Base-by-base conservation (phyloP, 2,329 filamentous ascomycete species). In the Neopestalotiopsis sp. region DNA sequence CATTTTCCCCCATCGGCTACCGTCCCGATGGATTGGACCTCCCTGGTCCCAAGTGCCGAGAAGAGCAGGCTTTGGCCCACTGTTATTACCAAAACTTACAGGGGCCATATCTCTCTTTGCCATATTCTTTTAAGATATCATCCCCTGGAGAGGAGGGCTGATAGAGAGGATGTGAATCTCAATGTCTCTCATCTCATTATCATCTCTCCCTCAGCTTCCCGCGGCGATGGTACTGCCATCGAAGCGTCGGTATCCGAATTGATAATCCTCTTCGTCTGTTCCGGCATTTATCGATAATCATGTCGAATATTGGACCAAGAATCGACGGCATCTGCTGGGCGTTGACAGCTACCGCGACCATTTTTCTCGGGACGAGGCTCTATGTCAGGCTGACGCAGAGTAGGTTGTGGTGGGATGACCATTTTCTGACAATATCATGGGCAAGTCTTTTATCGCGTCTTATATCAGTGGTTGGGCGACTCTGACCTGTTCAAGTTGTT, bases 341-440 rank as follows among this genome's bases (percentile, higher is more conserved):
- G 30, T 49, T 70, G 66, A 66, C 66, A 17, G 66, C 20, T 32
- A 14, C 68, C 32, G 40, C 69, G 14, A 53, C 57, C 32, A 12
- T 68, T 6, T 70, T 70, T 28, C 42, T 68, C 4, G 53, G 40
- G 7, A 61, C 63, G 30, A 53, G 69, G 17, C 20, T 70, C 14
- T 70, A 70, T 28, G 49, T 67, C 13, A 66, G 66, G 45, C 2
- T 32, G 5, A 66, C 66, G 0, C 42, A 24, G 17, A 56, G 32
- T 20, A 57, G 66, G 53, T 38, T 68, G 38, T 68, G 69, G 69
- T 70, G 66, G 65, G 69, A 70, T 24, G 69, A 68, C n/a, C 40
- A 66, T 38, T 42, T 70, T 12, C 45, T 70, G 24, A 12, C 30
- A 7, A 57, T 62, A 45, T 68, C 69, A 57, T 68, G 66, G 66